Conservation (phyloP, 129 eudicot species). For the Centrapalus pauciflorus region DNA sequence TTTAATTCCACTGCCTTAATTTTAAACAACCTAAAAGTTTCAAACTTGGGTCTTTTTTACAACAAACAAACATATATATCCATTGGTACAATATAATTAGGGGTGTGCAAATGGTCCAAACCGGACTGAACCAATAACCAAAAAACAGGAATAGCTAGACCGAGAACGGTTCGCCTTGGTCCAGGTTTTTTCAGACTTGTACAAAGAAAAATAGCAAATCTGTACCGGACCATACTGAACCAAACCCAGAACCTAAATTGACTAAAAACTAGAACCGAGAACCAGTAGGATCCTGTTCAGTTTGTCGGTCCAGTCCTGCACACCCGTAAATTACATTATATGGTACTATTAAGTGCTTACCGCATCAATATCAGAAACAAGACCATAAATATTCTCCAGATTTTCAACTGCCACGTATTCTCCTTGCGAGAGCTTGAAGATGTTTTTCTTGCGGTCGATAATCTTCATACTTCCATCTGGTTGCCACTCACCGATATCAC, state of each 20-base stretch:
- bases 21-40: too few relatives aligned
- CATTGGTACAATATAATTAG: too few relatives aligned
- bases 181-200: too few relatives aligned
- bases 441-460: constrained; percentile 83
- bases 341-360: constrained; percentile 27
- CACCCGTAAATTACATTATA: not conserved
- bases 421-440: constrained; percentile 89
- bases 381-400: constrained; percentile 76
- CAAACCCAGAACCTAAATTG: not conserved
- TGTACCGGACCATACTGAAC: not conserved
- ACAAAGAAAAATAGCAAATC: too few relatives aligned
- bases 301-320: not conserved
- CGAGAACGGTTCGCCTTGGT: too few relatives aligned
- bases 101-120: too few relatives aligned
- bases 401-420: constrained; percentile 95
- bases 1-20: too few relatives aligned
- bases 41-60: too few relatives aligned
- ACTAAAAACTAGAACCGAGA: not conserved
- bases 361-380: constrained; percentile 60
- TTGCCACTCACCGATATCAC: constrained; percentile 94
- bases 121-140: too few relatives aligned
- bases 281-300: too few relatives aligned
- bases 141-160: too few relatives aligned
- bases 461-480: constrained; percentile 86
- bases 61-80: too few relatives aligned